Percentiles rank a stretch among this genome's conserved stretches.
Conservation (phyloP, 208 protist species). For the Herpetomonas samuelpessoai region DNA sequence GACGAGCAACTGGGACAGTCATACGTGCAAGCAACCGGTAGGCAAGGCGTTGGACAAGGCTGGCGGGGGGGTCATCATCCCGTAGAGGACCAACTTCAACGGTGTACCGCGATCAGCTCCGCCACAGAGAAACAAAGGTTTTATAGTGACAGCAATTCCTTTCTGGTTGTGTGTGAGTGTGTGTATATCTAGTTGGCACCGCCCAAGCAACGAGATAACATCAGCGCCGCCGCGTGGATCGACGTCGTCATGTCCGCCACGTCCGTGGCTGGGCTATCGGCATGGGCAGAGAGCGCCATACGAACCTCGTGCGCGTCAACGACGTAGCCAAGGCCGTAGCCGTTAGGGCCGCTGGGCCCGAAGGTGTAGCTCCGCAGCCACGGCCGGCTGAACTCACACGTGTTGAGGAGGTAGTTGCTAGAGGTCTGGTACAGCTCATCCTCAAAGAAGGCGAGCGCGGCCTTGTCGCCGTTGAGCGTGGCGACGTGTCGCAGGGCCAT, state of each 20-base stretch:
- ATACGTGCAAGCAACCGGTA: too few relatives aligned
- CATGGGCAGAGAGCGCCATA: conserved; percentile 85
- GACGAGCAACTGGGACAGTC: too few relatives aligned
- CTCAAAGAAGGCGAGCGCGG: conserved; percentile 78
- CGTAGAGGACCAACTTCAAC: too few relatives aligned
- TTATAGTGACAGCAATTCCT: too few relatives aligned
- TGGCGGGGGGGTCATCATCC: too few relatives aligned
- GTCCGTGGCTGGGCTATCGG: conserved; percentile 69
- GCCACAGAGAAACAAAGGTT: too few relatives aligned
- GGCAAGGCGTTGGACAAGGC: too few relatives aligned
- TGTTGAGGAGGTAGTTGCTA: conserved; percentile 49
- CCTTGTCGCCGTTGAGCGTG: conserved; percentile 48
- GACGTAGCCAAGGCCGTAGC: conserved; percentile 93
- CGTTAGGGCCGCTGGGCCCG: conserved; percentile 80
- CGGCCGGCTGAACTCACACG: conserved; percentile 62
- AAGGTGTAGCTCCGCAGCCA: conserved; percentile 83
- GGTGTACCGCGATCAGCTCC: too few relatives aligned
- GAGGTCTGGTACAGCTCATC: conserved; percentile 60
- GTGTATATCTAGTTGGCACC: too few relatives aligned
- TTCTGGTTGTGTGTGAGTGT: too few relatives aligned
- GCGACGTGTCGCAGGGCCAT: conserved; percentile 81
- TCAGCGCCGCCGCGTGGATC: conserved; percentile 21
- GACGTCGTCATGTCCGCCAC: conserved; percentile 48
- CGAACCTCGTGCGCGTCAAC: conserved; percentile 80
- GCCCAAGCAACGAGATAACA: conserved; percentile 7